A percentile compares a stretch with the other conserved stretches of the same genome.
These are phyloP conservation scores for Schizosaccharomyces lindneri DNA, from an alignment of 805 yeast genomes.

Conservation along the genomic window DNA sequence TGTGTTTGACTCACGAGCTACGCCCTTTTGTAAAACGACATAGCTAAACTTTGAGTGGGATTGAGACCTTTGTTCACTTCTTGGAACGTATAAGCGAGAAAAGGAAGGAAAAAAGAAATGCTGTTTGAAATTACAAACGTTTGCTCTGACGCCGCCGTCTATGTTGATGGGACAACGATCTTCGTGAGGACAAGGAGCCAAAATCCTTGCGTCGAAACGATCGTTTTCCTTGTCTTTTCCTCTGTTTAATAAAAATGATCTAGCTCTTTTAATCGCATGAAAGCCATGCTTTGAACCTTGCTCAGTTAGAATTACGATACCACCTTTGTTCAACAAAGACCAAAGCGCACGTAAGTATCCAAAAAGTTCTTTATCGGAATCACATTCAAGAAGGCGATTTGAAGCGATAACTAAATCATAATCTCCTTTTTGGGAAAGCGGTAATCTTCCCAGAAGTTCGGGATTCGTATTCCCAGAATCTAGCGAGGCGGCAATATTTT, in stretches of 20 bases:
- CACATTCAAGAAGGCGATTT: not conserved
- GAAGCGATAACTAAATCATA: not conserved
- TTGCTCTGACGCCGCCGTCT: not conserved
- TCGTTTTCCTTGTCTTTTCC: not conserved
- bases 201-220: not conserved
- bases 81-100: not conserved
- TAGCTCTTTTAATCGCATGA: not conserved
- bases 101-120: not conserved
- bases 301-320: not conserved
- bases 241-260: not conserved
- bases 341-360: not conserved
- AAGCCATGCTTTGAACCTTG: not conserved
- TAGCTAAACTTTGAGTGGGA: not conserved
- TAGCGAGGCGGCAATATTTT: not conserved
- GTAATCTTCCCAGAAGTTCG: not conserved
- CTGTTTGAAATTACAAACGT: not conserved
- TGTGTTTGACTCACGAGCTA: not conserved
- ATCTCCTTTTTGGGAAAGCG: not conserved
- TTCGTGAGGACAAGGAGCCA: slow-evolving; percentile 3
- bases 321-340: not conserved
- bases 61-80: not conserved
- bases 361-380: not conserved
- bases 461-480: too few relatives aligned
- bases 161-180: not conserved
- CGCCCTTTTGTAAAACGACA: not conserved